phyloP scores from a whole-genome alignment of 2,329 filamentous ascomycete species.

The Rutstroemia sydowiana region DNA sequence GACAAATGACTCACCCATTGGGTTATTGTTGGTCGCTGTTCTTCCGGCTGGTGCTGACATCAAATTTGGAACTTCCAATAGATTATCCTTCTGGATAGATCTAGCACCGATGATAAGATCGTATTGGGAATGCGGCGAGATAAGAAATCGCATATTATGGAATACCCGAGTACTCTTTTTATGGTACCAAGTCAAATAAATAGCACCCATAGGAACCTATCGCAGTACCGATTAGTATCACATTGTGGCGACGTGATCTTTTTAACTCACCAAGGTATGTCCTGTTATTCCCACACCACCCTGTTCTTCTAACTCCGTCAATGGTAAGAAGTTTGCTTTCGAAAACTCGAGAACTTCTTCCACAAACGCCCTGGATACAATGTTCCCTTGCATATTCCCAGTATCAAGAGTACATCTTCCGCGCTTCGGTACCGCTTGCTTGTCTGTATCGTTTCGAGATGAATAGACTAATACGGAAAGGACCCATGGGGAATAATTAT shows the following conservation, averaged over 20 bases:
- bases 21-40: too few species aligned
- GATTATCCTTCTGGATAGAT: conserved; percentile 13
- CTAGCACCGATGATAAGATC: conserved; percentile 17
- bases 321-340: conserved; percentile 1
- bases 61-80: conserved; percentile 13
- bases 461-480: conserved; percentile 13
- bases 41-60: not conserved
- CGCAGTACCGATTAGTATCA: not conserved
- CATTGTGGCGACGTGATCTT: not conserved
- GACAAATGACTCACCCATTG: too few species aligned
- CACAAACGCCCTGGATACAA: conserved; percentile 16
- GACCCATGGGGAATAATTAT: conserved; percentile 15
- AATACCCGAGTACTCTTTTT: conserved; percentile 16
- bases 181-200: conserved; percentile 16
- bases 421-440: conserved; percentile 9
- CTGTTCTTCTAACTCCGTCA: conserved; percentile 11
- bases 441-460: conserved; percentile 3
- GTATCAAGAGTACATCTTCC: conserved; percentile 20
- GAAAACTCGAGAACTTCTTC: conserved; percentile 11
- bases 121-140: conserved; percentile 11
- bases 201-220: conserved; percentile 13
- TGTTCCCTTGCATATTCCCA: conserved; percentile 19
- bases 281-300: conserved; percentile 15
- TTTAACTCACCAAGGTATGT: conserved; percentile 7
- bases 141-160: conserved; percentile 19